A percentile compares a stretch with the other conserved stretches of the same genome.
These are phyloP conservation scores for Dendrobium huoshanense DNA, from an alignment of 106 monocot genomes.

Conservation along the genomic window DNA sequence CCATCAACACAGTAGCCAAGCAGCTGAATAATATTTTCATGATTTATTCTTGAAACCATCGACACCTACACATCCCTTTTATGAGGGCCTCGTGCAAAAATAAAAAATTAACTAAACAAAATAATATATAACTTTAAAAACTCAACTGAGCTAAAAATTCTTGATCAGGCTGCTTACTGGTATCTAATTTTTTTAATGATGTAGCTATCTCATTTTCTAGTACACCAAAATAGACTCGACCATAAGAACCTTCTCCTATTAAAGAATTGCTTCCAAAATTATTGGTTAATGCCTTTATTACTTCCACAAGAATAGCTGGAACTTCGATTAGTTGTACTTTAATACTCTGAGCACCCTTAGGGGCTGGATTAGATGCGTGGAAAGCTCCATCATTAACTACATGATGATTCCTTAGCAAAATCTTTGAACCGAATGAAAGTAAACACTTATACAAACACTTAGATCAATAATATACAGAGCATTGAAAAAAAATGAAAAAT, in stretches of 20 bases:
- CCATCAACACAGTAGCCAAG: conserved; percentile 22
- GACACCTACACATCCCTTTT: conserved; percentile 25
- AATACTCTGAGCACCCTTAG: conserved; percentile 22
- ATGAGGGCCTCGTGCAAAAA: background rate
- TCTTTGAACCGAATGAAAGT: background rate
- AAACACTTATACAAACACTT: background rate
- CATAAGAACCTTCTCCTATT: conserved; percentile 59
- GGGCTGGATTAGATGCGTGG: conserved; percentile 20
- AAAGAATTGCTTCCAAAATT: conserved; percentile 43
- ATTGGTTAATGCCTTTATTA: conserved; percentile 38
- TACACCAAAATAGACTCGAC: conserved; percentile 45
- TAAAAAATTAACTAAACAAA: background rate
- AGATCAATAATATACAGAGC: too few relatives aligned
- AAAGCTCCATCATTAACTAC: conserved; percentile 19
- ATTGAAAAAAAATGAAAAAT: too few relatives aligned
- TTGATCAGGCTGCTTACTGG: conserved; percentile 61
- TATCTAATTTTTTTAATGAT: conserved; percentile 53
- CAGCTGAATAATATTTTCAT: conserved; percentile 16
- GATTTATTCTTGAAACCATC: conserved; percentile 13
- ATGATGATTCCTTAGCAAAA: background rate
- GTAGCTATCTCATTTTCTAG: conserved; percentile 37
- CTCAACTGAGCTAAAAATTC: conserved; percentile 46
- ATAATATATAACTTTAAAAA: background rate
- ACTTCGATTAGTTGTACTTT: conserved; percentile 40
- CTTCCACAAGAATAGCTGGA: conserved; percentile 41